These are phyloP conservation scores for Diplosphaera chodatii DNA, from an alignment of 139 green algal genomes.

Conservation along the genomic window DNA sequence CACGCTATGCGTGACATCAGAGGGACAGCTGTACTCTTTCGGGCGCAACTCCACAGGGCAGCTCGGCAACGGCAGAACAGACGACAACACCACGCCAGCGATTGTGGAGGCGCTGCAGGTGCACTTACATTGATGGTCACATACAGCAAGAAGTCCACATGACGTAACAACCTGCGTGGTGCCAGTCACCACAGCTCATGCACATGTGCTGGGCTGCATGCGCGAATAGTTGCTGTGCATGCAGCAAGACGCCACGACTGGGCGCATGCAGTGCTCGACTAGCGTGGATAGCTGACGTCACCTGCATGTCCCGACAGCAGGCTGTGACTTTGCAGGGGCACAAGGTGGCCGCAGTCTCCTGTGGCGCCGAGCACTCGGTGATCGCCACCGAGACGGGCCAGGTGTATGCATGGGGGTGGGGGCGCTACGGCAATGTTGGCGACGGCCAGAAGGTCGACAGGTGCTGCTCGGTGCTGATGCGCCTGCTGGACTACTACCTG, in stretches of 20 bases:
- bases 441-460: constrained; percentile 62
- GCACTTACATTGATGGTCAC: not conserved
- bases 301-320: no score
- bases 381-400: constrained; percentile 28
- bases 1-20: constrained; percentile 57
- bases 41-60: constrained; percentile 66
- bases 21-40: constrained; percentile 64
- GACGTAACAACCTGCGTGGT: no score
- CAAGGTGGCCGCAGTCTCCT: constrained; percentile 42
- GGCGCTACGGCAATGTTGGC: constrained; percentile 82
- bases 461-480: constrained; percentile 4
- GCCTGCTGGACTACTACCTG: no score
- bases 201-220: no score
- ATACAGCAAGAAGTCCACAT: no score
- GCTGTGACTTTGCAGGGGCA: no score
- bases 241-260: no score
- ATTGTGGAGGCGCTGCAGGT: constrained; percentile 53
- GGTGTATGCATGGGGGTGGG: constrained; percentile 78
- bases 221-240: no score
- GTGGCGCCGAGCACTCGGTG: constrained; percentile 74
- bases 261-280: no score
- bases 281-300: no score
- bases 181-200: no score
- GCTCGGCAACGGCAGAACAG: constrained; percentile 66
- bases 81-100: constrained; percentile 51